Base-by-base conservation (phyloP, 2,329 filamentous ascomycete species). In the Trichoderma oligosporum region DNA sequence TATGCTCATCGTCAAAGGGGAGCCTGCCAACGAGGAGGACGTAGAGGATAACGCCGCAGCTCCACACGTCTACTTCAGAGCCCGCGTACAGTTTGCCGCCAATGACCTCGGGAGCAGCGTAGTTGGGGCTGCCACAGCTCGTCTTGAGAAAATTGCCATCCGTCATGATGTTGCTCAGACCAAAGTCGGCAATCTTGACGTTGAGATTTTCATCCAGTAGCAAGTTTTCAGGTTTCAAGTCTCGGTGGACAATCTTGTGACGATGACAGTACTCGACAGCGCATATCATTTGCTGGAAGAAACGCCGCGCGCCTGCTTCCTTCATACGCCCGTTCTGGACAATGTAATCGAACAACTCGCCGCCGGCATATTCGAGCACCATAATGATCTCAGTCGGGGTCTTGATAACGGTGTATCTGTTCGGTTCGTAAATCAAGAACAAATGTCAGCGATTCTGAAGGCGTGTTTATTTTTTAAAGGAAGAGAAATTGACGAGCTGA, bases 141-240 rank as follows among this genome's bases (percentile, higher is more conserved):
- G 94, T 99, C 77, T 97, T 97, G 67, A 99, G 83, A 70, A 99
- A 99, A 71, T 99, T 99, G 24, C 94, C 94, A 70, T 99, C 94
- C 0, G 94, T 97, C 94, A 99, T 99, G 75, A 99, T 99, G 71
- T 99, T 99, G 78, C 93, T 97, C 57, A 99, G 80, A 58, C 94
- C 94, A 65, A 99, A 99, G 74, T 99, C 94, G 67, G 94, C 94
- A 76, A 99, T 99, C 78, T 99, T 99, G 74, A 99, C 93, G 67
- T 99, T 97, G 69, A 96, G 87, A 59, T 95, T 87, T 63, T 95
- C 90, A 74, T 99, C 94, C 51, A 99, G 85, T 41, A 99, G 82
- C 47, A 99, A 77, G 70, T 99, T 99, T 78, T 99, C 94, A 8
- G 94, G 94, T 73, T 99, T 99, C 61, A 99, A 77, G 72, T 99